Base-by-base conservation (phyloP, 495 filamentous ascomycete species). In the Penicillium malachiteum region DNA sequence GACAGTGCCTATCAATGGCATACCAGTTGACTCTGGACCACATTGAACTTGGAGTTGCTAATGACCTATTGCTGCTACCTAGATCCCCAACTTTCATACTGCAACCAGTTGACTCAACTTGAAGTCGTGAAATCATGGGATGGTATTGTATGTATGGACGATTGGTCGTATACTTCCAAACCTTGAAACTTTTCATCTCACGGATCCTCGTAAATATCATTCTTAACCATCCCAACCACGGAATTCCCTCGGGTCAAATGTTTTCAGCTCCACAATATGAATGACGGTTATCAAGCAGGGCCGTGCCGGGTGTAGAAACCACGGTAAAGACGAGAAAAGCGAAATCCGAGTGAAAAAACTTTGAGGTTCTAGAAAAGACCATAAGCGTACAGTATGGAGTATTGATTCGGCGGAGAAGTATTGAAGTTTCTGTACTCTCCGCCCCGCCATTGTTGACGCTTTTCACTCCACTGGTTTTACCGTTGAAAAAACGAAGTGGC, bases 201-300 rank as follows among this genome's bases (percentile, higher is more conserved):
- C 21, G 21, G 21, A 26, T 26, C 39, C 39, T 14, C 13, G 14
- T 42, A 42, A 17, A 42, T 42, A 42, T 44, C 41, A 44, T 55
- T 7, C 8, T 37, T 37, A 37, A 35, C 45, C 33, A 59, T 18
- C 17, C 10, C 41, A 57, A 59, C 58, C 64, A 58, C 60, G 50
- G 59, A 55, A 60, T 1, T 63, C 39, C 21, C 17, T 31, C 39
- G 26, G 21, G 21, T 26, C 21, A 26, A 26, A 26, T 26, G 21
- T 26, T 26, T 26, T 26, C 31, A 40, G 48, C 62, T 66, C 65
- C 62, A 65, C 65, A 39, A 16, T 50, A 16, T 46, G 44, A 60
- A 60, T 54, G 65, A 55, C 59, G 65, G 65, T 63, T 65, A 34
- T 60, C n/a, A 17, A 48, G 50, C 57, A 65, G 65, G 65, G 59